A percentile compares a stretch with the other conserved stretches of the same genome.
Conservation (phyloP, 129 eudicot species). For the Heracleum sosnowskyi region DNA sequence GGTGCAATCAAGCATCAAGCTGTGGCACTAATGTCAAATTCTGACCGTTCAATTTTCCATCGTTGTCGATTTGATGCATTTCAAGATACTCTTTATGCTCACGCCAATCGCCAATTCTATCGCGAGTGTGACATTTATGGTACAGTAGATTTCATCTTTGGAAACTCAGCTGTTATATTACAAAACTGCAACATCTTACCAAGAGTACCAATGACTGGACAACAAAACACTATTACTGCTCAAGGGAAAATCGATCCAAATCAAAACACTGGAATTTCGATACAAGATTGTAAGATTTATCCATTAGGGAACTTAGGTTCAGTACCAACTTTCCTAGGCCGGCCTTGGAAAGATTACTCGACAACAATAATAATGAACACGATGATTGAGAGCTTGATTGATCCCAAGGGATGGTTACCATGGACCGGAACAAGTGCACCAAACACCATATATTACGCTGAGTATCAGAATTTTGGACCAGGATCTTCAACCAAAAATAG, state of each 20-base stretch:
- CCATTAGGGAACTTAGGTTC: conserved; percentile 22
- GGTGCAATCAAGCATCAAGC: conserved; percentile 56
- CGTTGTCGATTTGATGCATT: conserved; percentile 41
- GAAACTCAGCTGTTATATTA: conserved; percentile 41
- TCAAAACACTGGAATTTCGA: conserved; percentile 43
- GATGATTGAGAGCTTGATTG: conserved; percentile 27
- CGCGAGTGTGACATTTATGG: conserved; percentile 54
- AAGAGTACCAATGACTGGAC: conserved; percentile 34
- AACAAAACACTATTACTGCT: conserved; percentile 47
- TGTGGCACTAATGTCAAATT: conserved; percentile 40
- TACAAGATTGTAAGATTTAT: conserved; percentile 35
- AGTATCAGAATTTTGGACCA: conserved; percentile 35
- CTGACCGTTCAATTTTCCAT: conserved; percentile 45
- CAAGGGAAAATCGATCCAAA: conserved; percentile 46
- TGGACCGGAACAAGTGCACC: conserved; percentile 41
- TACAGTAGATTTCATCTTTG: conserved; percentile 52
- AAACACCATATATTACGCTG: conserved; percentile 33
- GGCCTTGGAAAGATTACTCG: conserved; percentile 53
- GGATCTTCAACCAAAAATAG: conserved; percentile 33
- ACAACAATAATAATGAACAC: conserved; percentile 28
- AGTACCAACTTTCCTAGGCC: conserved; percentile 31
- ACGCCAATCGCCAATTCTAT: conserved; percentile 57
- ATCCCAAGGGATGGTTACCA: conserved; percentile 49
- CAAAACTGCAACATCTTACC: conserved; percentile 48
- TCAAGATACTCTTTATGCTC: conserved; percentile 51